Base-by-base conservation (phyloP, 106 monocot species). In the Dendrobium chrysotoxum region DNA sequence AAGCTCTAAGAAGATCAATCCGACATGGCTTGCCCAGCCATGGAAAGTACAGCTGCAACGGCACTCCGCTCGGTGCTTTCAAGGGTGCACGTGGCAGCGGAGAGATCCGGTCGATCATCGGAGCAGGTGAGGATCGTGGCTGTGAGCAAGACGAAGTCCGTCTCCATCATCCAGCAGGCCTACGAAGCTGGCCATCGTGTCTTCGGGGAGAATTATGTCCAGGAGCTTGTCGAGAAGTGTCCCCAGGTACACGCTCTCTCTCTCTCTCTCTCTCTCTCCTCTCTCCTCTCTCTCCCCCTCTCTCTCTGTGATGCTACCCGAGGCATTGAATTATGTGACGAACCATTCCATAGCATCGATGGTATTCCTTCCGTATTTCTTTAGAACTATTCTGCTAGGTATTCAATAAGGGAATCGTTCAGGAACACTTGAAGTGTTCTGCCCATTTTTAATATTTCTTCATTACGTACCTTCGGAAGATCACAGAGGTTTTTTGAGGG, bases 151-250 rank as follows among this genome's bases (percentile, higher is more conserved):
- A 93, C 92, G 55, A 93, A 93, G 85, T 87, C 92, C 5, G 84
- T 82, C 13, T 30, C 82, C 13, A 79, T 86, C 75, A 83, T 93
- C 28, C 87, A 73, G 26, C 86, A 90, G 47, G 78, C 88, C 75
- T 90, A 93, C 75, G 86, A 88, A 58, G 90, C 92, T 25, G 92
- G 92, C 2, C 92, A 93, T 82, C 86, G 92, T 18, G 79, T 44
- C 47, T 93, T 93, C 68, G 92, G 88, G 4, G 92, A 93, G 79
- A 93, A 93, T 64, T 93, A 93, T 75, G 92, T 85, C 4, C 92
- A 93, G 83, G 92, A 93, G 77, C 28, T 93, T 46, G 45, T 90
- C 70, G 92, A 88, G 5, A 93, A 93, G 79, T 84, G 88, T 61
- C 90, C 92, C 58, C 92, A 93, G 89, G 92, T 88, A 26, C 8